Conservation (phyloP, 345 rosid genomes). For the Lepidium aucheri region DNA sequence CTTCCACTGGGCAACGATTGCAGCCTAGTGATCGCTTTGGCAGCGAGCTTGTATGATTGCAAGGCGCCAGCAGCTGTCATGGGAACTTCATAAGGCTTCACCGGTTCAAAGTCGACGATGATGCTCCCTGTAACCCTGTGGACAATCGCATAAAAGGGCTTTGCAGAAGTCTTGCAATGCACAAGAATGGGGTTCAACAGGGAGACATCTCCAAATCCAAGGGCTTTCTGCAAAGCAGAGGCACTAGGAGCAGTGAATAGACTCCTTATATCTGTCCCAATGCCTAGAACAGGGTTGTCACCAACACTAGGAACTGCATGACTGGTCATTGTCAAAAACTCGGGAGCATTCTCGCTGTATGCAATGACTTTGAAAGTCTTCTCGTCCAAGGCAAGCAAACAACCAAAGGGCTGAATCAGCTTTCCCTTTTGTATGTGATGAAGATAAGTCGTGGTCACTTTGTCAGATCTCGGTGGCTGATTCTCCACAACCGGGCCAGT, state of each 20-base stretch:
- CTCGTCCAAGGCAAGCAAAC: conserved; percentile 88
- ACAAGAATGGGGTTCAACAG: conserved; percentile 89
- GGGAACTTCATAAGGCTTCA: conserved; percentile 91
- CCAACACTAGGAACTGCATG: conserved; percentile 96
- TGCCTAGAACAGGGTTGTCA: conserved; percentile 64
- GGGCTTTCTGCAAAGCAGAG: conserved; percentile 76
- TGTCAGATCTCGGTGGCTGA: conserved; percentile 74
- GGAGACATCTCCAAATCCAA: conserved; percentile 82
- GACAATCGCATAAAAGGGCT: conserved; percentile 87
- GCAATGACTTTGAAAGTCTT: conserved; percentile 81
- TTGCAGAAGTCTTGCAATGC: conserved; percentile 91
- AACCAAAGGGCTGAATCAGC: conserved; percentile 91
- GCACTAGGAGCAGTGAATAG: conserved; percentile 87
- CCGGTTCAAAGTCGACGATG: conserved; percentile 88
- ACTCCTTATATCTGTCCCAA: conserved; percentile 67
- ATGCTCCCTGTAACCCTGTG: conserved; percentile 90
- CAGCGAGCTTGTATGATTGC: conserved; percentile 96
- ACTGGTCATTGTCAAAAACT: conserved; percentile 78
- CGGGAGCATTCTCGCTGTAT: conserved; percentile 90
- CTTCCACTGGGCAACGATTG: conserved; percentile 90
- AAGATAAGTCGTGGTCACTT: conserved; percentile 81
- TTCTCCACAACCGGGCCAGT: conserved; percentile 31
- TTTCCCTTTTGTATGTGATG: conserved; percentile 95
- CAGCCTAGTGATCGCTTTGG: conserved; percentile 80
- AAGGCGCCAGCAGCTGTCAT: conserved; percentile 98